These are phyloP conservation scores for Vigna reflexopilosa DNA, from an alignment of 306 rosid genomes.

Conservation along the genomic window DNA sequence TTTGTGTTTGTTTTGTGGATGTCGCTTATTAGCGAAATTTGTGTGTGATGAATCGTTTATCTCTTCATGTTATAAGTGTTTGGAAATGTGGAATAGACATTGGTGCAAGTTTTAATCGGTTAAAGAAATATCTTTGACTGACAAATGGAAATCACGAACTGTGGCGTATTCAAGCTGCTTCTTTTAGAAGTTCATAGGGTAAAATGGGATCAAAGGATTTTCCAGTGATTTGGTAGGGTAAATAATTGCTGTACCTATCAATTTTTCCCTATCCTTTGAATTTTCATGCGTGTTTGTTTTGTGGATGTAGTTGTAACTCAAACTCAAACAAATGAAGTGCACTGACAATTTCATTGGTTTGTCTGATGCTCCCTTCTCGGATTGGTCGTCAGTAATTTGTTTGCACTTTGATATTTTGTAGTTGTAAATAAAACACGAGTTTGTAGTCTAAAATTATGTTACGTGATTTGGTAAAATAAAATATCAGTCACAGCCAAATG, in stretches of 20 bases:
- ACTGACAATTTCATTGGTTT: conserved; percentile 1
- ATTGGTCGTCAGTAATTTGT: background rate
- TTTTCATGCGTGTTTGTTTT: background rate
- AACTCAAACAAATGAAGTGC: background rate
- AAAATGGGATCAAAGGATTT: background rate
- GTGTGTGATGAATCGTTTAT: background rate
- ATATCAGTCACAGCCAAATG: background rate
- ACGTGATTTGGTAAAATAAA: conserved; percentile 14
- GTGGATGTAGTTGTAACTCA: background rate
- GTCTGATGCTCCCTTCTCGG: background rate
- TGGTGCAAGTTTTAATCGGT: background rate
- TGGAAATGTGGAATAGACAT: background rate
- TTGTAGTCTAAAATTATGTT: background rate
- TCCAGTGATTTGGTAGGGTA: background rate
- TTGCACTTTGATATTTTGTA: conserved; percentile 6
- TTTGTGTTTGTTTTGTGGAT: background rate
- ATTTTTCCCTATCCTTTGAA: background rate
- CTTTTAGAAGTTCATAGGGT: background rate
- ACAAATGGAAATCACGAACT: background rate
- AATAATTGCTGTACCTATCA: background rate
- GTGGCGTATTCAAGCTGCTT: background rate
- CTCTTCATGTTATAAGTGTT: background rate
- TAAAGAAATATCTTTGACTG: background rate
- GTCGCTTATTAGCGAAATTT: background rate
- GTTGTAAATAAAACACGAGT: background rate